Evolutionary conservation across 2,329 filamentous ascomycete genomes (phyloP), one percentile per base, ranked within the genome.

Genomic region (Talaromyces sp.): DNA sequence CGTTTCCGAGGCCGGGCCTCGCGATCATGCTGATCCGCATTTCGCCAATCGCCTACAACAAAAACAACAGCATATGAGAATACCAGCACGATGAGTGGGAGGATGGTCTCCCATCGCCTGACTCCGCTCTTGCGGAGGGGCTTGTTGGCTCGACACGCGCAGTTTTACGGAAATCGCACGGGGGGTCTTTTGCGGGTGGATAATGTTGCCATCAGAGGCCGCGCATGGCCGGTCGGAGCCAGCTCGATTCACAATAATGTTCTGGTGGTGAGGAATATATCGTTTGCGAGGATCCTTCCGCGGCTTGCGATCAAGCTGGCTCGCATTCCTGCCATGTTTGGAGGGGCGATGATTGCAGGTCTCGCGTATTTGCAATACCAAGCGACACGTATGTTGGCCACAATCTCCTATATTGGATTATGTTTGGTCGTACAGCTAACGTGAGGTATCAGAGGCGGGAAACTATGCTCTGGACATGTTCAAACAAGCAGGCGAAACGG

Each of bases 311-410:
- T 95, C 71, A 99, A 97, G 80, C 89, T 99, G 68, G 84, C 88
- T 39, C 87, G 92, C 61, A 82, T 96, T 59, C 95, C 95, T 22
- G 95, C 95, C 62, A 89, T 97, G 79, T 93, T 96, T 70, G 95
- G 93, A 49, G 92, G 92, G 49, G 85, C 93, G 54, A 91, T 92
- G 71, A 85, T 99, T 66, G 93, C 91, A 15, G 91, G 90, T 2
- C 79, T 96, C 62, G 92, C 92, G 28, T 99, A 96, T 84, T 80
- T 99, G 55, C 95, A 99, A 73, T 98, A 99, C 73, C 95, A 99
- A 77, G 93, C 95, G 65, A 87, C 88, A 60, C 90, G 90, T 93
- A 84, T 65, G 90, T 84, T 63, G 36, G 54, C 55, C 8, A 5
- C 25, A 28, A 7, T 19, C 11, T 25, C 17, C 36, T 5, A 19